These are phyloP conservation scores for Coniochaeta sp. DNA, from an alignment of 2,329 filamentous ascomycete species.

Conservation along the genomic window DNA sequence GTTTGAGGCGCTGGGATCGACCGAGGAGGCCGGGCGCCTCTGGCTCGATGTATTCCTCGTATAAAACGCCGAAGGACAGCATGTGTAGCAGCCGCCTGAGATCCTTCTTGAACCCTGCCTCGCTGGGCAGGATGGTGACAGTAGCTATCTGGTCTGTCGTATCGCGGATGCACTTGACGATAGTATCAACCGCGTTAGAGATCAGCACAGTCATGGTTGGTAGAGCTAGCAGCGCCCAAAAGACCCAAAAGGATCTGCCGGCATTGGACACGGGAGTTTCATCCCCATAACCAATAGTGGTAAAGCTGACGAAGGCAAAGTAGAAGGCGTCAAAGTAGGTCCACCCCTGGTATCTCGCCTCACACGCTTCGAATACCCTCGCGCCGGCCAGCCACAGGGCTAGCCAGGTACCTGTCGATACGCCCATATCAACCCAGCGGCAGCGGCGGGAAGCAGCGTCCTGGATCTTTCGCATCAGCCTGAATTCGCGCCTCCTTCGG, in stretches of 20 bases:
- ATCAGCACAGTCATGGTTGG: slow-evolving; percentile 86
- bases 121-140: slow-evolving; percentile 54
- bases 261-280: slow-evolving; percentile 68
- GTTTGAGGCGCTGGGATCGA: slow-evolving; percentile 20
- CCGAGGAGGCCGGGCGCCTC: slow-evolving; percentile 34
- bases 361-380: slow-evolving; percentile 56
- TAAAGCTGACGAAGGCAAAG: slow-evolving; percentile 75
- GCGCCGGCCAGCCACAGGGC: slow-evolving; percentile 77
- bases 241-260: slow-evolving; percentile 82
- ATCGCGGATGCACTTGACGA: slow-evolving; percentile 57
- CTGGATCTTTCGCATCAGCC: slow-evolving; percentile 80
- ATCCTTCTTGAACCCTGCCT: slow-evolving; percentile 38
- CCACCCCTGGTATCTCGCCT: slow-evolving; percentile 51
- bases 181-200: slow-evolving; percentile 75
- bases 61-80: slow-evolving; percentile 37
- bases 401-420: slow-evolving; percentile 62
- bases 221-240: slow-evolving; percentile 80
- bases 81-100: slow-evolving; percentile 34
- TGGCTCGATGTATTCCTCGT: slow-evolving; percentile 27
- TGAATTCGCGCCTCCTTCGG: slow-evolving; percentile 63
- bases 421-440: slow-evolving; percentile 65
- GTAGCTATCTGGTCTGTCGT: slow-evolving; percentile 48
- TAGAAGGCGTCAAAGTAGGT: slow-evolving; percentile 77
- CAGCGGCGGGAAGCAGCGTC: slow-evolving; percentile 54
- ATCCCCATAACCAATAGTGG: slow-evolving; percentile 87